Evolutionary conservation across 2,329 filamentous ascomycete species (phyloP).

Genomic region (Verticillium albo-atrum): DNA sequence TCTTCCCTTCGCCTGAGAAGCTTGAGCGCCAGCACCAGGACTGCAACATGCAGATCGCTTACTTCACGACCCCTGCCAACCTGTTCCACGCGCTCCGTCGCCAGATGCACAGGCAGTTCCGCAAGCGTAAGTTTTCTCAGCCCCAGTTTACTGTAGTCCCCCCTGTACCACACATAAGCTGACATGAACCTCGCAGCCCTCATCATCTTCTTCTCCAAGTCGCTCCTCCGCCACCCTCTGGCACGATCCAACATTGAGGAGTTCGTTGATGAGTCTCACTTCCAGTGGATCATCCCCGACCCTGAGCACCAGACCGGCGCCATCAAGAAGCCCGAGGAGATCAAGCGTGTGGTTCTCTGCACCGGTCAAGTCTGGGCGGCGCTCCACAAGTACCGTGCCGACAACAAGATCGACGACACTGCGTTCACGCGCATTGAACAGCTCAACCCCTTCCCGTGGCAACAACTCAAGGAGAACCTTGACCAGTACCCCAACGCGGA

Average conservation of each 20-base stretch:
- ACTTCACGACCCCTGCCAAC: conserved; percentile 95
- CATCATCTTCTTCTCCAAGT: conserved; percentile 97
- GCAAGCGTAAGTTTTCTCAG: conserved; percentile 72
- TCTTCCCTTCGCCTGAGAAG: conserved; percentile 85
- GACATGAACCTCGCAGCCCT: conserved; percentile 57
- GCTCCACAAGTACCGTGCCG: conserved; percentile 83
- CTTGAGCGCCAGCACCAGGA: conserved; percentile 97
- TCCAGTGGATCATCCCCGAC: conserved; percentile 95
- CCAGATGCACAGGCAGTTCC: conserved; percentile 99
- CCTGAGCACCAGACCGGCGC: conserved; percentile 71
- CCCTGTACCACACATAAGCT: conserved; percentile 10
- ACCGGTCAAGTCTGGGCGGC: conserved; percentile 90
- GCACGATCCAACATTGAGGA: conserved; percentile 87
- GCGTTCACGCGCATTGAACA: conserved; percentile 96
- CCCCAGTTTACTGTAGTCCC: background rate
- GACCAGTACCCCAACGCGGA: conserved; percentile 96
- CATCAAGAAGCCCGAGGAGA: conserved; percentile 77
- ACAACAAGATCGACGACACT: conserved; percentile 82
- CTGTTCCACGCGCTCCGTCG: conserved; percentile 93
- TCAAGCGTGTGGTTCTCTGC: conserved; percentile 92
- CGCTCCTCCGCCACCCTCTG: conserved; percentile 87
- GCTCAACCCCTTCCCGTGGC: conserved; percentile 98
- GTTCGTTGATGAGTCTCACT: conserved; percentile 86
- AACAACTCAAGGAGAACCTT: conserved; percentile 92
- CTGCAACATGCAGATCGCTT: conserved; percentile 98